Conservation (phyloP, 2,329 filamentous ascomycete species). For the Rugonectria rugulosa region DNA sequence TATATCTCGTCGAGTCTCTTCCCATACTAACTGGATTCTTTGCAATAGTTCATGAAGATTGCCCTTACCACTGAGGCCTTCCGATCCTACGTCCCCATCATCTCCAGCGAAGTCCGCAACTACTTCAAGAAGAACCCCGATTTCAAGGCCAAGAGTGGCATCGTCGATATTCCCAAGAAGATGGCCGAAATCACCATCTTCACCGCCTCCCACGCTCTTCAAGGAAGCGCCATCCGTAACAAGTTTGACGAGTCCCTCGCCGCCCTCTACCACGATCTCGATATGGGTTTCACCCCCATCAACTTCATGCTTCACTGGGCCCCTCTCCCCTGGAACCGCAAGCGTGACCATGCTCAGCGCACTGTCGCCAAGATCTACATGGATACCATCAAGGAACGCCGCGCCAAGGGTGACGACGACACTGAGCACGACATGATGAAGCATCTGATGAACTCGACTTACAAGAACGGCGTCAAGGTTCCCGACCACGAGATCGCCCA, state of each 20-base stretch:
- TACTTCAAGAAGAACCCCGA: conserved; percentile 73
- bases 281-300: conserved; percentile 88
- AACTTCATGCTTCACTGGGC: conserved; percentile 93
- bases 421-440: conserved; percentile 81
- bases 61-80: conserved; percentile 79
- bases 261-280: conserved; percentile 84
- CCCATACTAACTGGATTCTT: conserved; percentile 22
- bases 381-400: conserved; percentile 79
- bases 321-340: conserved; percentile 86
- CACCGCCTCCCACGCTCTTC: conserved; percentile 84
- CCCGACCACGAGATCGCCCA: conserved; percentile 86
- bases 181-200: conserved; percentile 92
- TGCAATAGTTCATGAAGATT: conserved; percentile 76
- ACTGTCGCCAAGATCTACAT: conserved; percentile 85
- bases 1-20: background rate
- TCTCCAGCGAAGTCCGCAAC: conserved; percentile 75
- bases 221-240: conserved; percentile 82
- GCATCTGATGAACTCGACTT: conserved; percentile 84
- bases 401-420: conserved; percentile 58
- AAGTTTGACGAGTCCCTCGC: conserved; percentile 84
- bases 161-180: conserved; percentile 74
- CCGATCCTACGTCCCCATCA: conserved; percentile 78
- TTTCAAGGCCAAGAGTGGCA: conserved; percentile 74
- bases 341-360: conserved; percentile 79
- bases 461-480: conserved; percentile 83